Percentiles rank a stretch among this genome's conserved stretches.
Conservation (phyloP, 139 green algal genomes). For the Zygnema circumcarinatum region DNA sequence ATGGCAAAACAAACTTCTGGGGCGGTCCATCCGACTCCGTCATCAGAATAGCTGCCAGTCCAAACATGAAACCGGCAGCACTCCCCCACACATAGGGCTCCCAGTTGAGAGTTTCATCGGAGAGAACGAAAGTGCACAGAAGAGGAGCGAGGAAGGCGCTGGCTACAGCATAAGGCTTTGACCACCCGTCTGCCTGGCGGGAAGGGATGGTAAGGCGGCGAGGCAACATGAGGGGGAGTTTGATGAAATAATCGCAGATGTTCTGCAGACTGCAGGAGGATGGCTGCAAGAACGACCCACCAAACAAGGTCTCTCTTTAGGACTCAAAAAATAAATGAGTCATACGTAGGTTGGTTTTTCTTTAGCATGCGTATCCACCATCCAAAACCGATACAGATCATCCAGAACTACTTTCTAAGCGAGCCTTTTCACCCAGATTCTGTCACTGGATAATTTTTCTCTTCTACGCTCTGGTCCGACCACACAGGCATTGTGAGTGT, state of each 20-base stretch:
- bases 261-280: neutral
- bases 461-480: no score
- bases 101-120: neutral
- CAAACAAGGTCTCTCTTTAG: neutral
- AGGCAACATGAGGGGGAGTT: slow-evolving; percentile 54
- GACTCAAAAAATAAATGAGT: neutral
- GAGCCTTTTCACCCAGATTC: no score
- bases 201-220: slow-evolving; percentile 63
- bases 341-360: neutral
- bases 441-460: no score
- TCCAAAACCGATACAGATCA: no score
- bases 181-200: slow-evolving; percentile 38
- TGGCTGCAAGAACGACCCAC: neutral
- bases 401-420: no score
- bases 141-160: slow-evolving; percentile 50
- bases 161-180: slow-evolving; percentile 4
- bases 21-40: neutral
- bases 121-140: slow-evolving; percentile 48
- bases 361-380: no score
- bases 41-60: neutral
- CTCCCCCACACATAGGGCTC: slow-evolving; percentile 5
- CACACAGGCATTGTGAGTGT: no score
- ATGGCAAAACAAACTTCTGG: slow-evolving; percentile 1
- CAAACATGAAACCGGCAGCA: neutral
- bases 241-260: slow-evolving; percentile 22